These are phyloP conservation scores for Fusarium metavorans DNA, from an alignment of 2,329 filamentous ascomycete genomes.

Conservation along the genomic window DNA sequence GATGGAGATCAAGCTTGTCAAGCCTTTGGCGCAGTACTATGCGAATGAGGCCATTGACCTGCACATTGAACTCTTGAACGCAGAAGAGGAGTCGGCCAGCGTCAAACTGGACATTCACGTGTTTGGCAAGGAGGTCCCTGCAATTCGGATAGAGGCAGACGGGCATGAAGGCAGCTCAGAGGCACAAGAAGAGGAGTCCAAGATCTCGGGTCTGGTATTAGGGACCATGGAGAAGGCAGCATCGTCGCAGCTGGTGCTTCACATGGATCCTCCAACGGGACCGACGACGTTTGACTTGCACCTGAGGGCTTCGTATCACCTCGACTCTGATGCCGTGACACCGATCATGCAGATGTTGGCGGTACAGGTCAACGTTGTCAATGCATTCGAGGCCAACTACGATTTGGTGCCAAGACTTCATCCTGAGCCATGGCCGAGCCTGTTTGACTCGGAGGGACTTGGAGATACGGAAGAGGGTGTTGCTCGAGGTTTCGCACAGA, in stretches of 20 bases:
- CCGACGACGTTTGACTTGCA: constrained; percentile 75
- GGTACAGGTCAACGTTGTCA: constrained; percentile 78
- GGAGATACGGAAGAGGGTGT: constrained; percentile 48
- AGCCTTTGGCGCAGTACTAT: constrained; percentile 80
- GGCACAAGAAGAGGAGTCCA: constrained; percentile 55
- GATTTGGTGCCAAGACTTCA: constrained; percentile 86
- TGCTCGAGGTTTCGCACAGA: constrained; percentile 77
- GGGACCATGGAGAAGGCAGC: constrained; percentile 62
- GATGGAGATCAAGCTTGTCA: constrained; percentile 78
- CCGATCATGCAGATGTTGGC: constrained; percentile 80
- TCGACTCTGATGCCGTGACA: constrained; percentile 83
- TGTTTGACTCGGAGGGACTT: constrained; percentile 75
- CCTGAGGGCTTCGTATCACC: constrained; percentile 80
- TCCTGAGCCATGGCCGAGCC: constrained; percentile 83
- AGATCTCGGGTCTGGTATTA: constrained; percentile 56
- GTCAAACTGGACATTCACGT: constrained; percentile 78
- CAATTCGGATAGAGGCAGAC: constrained; percentile 56
- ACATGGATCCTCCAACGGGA: constrained; percentile 62
- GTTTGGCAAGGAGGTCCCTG: constrained; percentile 67
- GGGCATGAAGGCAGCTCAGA: constrained; percentile 51
- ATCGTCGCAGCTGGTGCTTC: constrained; percentile 59
- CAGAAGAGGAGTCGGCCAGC: constrained; percentile 82
- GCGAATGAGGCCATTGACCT: constrained; percentile 82
- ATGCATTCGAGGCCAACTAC: constrained; percentile 92
- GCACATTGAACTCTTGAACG: constrained; percentile 79